These are phyloP conservation scores for Stachybotrys chlorohalonatus DNA, from an alignment of 2,329 filamentous ascomycete species.

Conservation along the genomic window DNA sequence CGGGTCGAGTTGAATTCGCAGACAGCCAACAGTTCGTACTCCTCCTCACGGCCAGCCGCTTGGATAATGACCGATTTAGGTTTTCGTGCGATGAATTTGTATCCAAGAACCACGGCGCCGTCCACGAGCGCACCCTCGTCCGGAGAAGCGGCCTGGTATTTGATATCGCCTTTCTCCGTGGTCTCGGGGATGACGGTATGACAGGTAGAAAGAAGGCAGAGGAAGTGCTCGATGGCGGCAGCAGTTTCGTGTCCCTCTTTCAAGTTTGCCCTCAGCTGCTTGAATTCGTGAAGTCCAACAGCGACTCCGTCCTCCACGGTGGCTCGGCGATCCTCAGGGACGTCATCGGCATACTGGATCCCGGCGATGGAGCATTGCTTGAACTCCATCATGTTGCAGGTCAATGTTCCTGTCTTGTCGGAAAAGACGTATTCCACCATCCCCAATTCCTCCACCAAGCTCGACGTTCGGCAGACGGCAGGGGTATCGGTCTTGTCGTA, in stretches of 20 bases:
- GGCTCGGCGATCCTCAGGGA: constrained; percentile 82
- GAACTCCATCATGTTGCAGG: constrained; percentile 99
- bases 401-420: constrained; percentile 93
- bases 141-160: constrained; percentile 95
- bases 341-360: constrained; percentile 85
- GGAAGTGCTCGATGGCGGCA: constrained; percentile 64
- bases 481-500: constrained; percentile 93
- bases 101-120: constrained; percentile 76
- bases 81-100: constrained; percentile 84
- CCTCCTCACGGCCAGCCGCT: constrained; percentile 59
- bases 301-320: constrained; percentile 73
- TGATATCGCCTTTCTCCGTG: constrained; percentile 74
- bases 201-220: constrained; percentile 78
- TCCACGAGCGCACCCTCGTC: constrained; percentile 96
- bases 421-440: constrained; percentile 99
- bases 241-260: constrained; percentile 41
- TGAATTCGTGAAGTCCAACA: constrained; percentile 77
- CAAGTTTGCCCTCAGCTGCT: constrained; percentile 62
- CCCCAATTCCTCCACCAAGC: constrained; percentile 89
- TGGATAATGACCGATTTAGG: constrained; percentile 81
- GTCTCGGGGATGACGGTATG: constrained; percentile 96
- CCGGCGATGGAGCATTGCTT: constrained; percentile 89
- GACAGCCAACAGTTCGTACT: constrained; percentile 91
- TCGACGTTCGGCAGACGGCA: constrained; percentile 91
- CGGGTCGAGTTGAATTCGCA: constrained; percentile 94